Evolutionary conservation across 2,329 filamentous ascomycete species (phyloP).

Genomic region (Fusarium dlaminii): DNA sequence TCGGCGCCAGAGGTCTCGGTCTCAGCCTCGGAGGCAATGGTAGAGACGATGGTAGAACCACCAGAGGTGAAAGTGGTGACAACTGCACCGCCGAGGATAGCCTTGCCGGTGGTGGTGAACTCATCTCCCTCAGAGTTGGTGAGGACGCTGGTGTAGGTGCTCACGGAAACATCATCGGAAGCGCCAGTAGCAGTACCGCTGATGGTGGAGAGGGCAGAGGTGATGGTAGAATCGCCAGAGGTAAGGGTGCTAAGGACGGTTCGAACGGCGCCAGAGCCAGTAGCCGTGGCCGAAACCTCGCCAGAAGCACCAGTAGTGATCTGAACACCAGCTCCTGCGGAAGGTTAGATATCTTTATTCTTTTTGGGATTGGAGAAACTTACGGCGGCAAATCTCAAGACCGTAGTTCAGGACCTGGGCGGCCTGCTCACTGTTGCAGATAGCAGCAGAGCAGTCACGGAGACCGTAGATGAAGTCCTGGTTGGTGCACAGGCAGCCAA

Average conservation of each 20-base stretch:
- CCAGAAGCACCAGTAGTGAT: constrained; percentile 46
- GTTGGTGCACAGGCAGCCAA: constrained; percentile 59
- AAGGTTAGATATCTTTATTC: constrained; percentile 23
- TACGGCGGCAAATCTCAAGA: constrained; percentile 51
- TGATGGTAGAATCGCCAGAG: constrained; percentile 47
- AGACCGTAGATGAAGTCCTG: constrained; percentile 59
- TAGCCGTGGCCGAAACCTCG: constrained; percentile 33
- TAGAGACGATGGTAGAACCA: constrained; percentile 32
- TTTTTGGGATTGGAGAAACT: constrained; percentile 11
- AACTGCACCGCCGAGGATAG: constrained; percentile 23
- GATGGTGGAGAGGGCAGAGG: constrained; percentile 51
- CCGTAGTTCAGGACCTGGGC: constrained; percentile 52
- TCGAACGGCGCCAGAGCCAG: constrained; percentile 43
- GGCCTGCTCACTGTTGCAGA: constrained; percentile 52
- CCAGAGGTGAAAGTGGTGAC: constrained; percentile 36
- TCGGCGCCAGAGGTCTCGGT: constrained; percentile 13
- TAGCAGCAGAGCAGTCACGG: constrained; percentile 60
- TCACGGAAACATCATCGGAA: constrained; percentile 35
- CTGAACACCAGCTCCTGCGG: constrained; percentile 46
- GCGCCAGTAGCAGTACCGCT: constrained; percentile 31
- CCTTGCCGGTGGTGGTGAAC: constrained; percentile 31
- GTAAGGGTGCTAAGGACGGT: constrained; percentile 51
- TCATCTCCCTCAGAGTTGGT: constrained; percentile 36
- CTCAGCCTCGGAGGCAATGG: constrained; percentile 14
- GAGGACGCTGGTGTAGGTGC: constrained; percentile 43